phyloP scores from a whole-genome alignment of 305 asterid species.

The Caryopteris hybrid region DNA sequence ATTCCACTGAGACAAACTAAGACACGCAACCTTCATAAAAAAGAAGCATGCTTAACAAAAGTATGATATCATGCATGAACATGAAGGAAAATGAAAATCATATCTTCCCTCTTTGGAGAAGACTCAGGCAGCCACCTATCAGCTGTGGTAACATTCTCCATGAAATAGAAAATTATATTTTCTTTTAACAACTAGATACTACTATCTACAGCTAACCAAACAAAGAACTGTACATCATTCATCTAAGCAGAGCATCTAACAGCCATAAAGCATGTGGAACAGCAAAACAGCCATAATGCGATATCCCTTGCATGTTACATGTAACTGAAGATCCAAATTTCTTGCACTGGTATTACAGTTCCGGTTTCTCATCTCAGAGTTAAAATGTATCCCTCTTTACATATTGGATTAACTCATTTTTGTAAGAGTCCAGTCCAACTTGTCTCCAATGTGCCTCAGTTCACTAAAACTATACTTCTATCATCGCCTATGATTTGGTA shows the following conservation, averaged over 20 bases:
- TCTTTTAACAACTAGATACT: background rate
- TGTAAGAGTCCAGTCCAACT: background rate
- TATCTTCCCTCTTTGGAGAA: background rate
- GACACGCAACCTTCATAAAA: background rate
- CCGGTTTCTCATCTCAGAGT: background rate
- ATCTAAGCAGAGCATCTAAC: background rate
- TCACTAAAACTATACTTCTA: background rate
- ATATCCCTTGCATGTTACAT: slow-evolving; percentile 8
- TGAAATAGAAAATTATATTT: background rate
- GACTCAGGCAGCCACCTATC: background rate
- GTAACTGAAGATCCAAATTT: background rate
- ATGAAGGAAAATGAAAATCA: background rate
- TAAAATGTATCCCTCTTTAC: background rate
- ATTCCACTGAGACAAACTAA: background rate
- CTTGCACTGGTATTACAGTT: background rate
- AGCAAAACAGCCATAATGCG: background rate
- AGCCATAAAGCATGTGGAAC: background rate
- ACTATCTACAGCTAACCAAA: slow-evolving; percentile 9
- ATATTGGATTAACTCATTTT: background rate
- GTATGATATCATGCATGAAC: background rate
- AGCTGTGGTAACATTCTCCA: background rate
- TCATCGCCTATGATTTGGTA: background rate
- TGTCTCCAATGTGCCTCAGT: background rate
- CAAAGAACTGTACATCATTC: background rate
- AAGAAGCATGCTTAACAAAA: background rate